Base-by-base conservation (phyloP, 352 stramenopile species). In the Globisporangium apiculatum region DNA sequence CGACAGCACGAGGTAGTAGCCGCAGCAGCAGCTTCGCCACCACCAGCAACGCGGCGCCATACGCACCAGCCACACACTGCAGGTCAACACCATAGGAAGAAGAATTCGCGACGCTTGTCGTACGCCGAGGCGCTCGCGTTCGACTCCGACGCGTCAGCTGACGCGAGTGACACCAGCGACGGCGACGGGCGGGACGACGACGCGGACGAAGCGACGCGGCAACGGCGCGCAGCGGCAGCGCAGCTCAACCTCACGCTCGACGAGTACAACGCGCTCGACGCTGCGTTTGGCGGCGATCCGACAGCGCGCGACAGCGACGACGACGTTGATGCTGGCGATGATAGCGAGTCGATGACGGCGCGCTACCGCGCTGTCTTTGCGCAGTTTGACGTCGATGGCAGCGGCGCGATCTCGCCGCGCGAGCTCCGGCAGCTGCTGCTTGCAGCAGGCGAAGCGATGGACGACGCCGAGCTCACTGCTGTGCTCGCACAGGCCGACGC, bases 381-480 rank as follows among this genome's bases (percentile, higher is more conserved):
- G 7, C 65, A 80, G 56, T 93, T 82, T 58, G 86, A 95, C 58
- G 68, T 76, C n/a, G 83, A 95, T 53, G 63, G 81, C 17, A 95
- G 85, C 48, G 83, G 82, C 3, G 62, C 78, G 3, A 89, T 95
- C 53, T 95, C 86, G 2, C 77, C 83, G 0, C 65, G 71, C 3
- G 83, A 95, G 57, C 64, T 95, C 6, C 70, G 68, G 1, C 55
- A 76, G 48, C 58, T 95, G 18, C 61, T 95, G 5, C 51, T 68
- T 2, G 70, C 72, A 0, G 71, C 83, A 2, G 86, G 82, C 7
- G 80, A 92, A 72, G 69, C 83, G 43, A 87, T 90, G 75, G 83
- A 93, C 48, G 83, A 89, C 15, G 68, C 70, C 0, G 83, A 94
- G 61, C 73, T 94, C n/a, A 62, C 72, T 8, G 66, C 64, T 0